These are phyloP conservation scores for Heterobasidion parviporum DNA, from an alignment of 1,284 basidiomycete genomes.

Conservation along the genomic window DNA sequence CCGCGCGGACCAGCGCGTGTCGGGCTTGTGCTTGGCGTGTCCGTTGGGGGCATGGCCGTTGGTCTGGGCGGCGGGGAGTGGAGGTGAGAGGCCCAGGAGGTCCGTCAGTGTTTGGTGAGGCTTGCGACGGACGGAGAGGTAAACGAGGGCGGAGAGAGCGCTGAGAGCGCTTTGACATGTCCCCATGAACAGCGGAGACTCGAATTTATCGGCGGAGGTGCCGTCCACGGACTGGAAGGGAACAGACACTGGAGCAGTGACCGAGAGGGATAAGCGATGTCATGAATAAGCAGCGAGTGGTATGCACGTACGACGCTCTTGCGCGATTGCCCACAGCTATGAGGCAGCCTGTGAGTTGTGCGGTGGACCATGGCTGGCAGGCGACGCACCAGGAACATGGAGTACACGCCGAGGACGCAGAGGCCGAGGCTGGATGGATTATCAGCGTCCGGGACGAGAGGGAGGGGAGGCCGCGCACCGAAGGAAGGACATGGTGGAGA, in stretches of 20 bases:
- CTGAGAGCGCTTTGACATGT: slow-evolving; percentile 83
- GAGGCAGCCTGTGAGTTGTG: slow-evolving; percentile 4
- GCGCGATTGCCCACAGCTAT: slow-evolving; percentile 84
- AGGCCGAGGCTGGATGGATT: slow-evolving; percentile 39
- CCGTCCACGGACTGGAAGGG: slow-evolving; percentile 71
- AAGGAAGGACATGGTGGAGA: slow-evolving; percentile 1
- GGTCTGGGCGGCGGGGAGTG: slow-evolving; percentile 8
- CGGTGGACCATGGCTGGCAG: not conserved
- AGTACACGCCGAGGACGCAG: slow-evolving; percentile 67
- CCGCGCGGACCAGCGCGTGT: slow-evolving; percentile 26
- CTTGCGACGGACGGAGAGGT: slow-evolving; percentile 66
- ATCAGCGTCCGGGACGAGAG: not conserved
- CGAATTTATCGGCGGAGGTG: slow-evolving; percentile 67
- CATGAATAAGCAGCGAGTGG: not conserved
- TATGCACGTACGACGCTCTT: slow-evolving; percentile 72
- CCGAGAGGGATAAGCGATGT: not conserved
- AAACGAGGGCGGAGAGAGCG: slow-evolving; percentile 70
- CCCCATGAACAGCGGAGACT: slow-evolving; percentile 82
- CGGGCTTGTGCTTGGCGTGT: slow-evolving; percentile 22
- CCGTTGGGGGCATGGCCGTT: slow-evolving; percentile 11
- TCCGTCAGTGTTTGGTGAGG: slow-evolving; percentile 41
- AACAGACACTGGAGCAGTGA: slow-evolving; percentile 55
- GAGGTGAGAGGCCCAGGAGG: slow-evolving; percentile 45
- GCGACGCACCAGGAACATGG: slow-evolving; percentile 65
- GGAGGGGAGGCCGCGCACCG: not conserved